Evolutionary conservation across 2,329 filamentous ascomycete genomes (phyloP), one percentile per base, ranked within the genome.

Genomic region (Colletotrichum lentis): DNA sequence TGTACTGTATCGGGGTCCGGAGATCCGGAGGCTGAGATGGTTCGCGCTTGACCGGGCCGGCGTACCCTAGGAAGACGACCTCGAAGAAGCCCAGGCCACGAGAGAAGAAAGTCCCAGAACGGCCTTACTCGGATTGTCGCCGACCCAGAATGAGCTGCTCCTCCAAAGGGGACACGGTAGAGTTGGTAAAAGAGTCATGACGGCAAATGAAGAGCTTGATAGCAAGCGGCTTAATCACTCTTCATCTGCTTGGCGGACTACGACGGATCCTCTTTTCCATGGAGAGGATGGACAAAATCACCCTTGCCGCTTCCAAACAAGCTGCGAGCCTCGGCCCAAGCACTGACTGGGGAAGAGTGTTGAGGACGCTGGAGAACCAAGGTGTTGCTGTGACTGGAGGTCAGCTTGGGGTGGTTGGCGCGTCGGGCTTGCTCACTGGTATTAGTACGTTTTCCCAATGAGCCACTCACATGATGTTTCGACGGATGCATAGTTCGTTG

Each of bases 361-460:
- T 24, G n/a, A 8, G 14, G 27, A 18, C 54, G 2, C 39, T 56
- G 1, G 35, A 44, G 22, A n/a, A 22, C 5, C 5, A 56, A 27
- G 53, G 53, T 22, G 35, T 56, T 31, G 35, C 53, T 14, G 53
- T 56, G n/a, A 41, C 53, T 5, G 53, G 53, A 56, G 53, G 53
- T 3, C 16, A 20, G 53, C 53, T 56, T 24, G 53, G 11, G 20
- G 53, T 56, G 12, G 53, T 56, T 24, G 53, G 53, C 37, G 39
- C 44, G 2, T 12, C 53, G 20, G 54, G 37, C 54, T 10, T 44
- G 12, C 24, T 56, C n/a, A 56, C 54, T 16, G 54, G 37, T 18
- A n/a, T n/a, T n/a, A 44, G 39, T 56, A 56, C 16, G 54, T 56
- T 31, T 7, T 16, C 7, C 47, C 12, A 3, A 50, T 8, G 12